A percentile compares a stretch with the other conserved stretches of the same genome.
phyloP scores from a whole-genome alignment of 2,329 filamentous ascomycete species.

The Cladosporium sp. region DNA sequence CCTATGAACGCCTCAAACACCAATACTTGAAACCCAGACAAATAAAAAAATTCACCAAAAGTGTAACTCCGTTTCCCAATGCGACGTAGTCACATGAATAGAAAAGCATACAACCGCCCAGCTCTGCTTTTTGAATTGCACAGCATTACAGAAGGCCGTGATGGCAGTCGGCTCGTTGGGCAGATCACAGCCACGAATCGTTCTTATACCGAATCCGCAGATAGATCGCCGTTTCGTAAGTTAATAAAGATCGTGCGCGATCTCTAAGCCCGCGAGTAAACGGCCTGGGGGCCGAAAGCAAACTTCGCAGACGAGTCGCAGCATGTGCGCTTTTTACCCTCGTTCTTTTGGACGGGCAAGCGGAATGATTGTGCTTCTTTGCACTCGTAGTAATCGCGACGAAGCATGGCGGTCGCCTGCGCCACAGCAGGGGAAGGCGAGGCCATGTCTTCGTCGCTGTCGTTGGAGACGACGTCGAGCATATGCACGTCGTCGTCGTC shows the following conservation, averaged over 20 bases:
- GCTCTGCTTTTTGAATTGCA: background rate
- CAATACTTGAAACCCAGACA: background rate
- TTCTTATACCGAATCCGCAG: background rate
- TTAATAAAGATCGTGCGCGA: background rate
- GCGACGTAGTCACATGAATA: conserved; percentile 10
- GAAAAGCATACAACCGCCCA: background rate
- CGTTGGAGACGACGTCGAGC: conserved; percentile 16
- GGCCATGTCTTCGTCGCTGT: conserved; percentile 15
- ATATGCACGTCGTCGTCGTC: conserved; percentile 25
- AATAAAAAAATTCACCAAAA: background rate
- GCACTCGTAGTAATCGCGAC: conserved; percentile 14
- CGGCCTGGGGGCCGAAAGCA: conserved; percentile 1
- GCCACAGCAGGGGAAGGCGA: conserved; percentile 25
- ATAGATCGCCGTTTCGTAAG: background rate
- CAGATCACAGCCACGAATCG: background rate
- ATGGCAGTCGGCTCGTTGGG: background rate
- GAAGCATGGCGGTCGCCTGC: conserved; percentile 25
- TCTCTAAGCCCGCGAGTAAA: conserved; percentile 8
- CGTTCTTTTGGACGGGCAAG: conserved; percentile 26
- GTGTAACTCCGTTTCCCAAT: conserved; percentile 1
- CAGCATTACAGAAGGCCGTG: too few relatives aligned
- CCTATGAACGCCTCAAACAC: background rate
- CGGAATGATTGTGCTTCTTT: conserved; percentile 23
- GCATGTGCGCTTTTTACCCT: conserved; percentile 32
- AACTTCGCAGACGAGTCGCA: conserved; percentile 21